A percentile compares a stretch with the other conserved stretches of the same genome.
phyloP scores from a whole-genome alignment of 2,329 filamentous ascomycete species.

The Fusarium luffae region DNA sequence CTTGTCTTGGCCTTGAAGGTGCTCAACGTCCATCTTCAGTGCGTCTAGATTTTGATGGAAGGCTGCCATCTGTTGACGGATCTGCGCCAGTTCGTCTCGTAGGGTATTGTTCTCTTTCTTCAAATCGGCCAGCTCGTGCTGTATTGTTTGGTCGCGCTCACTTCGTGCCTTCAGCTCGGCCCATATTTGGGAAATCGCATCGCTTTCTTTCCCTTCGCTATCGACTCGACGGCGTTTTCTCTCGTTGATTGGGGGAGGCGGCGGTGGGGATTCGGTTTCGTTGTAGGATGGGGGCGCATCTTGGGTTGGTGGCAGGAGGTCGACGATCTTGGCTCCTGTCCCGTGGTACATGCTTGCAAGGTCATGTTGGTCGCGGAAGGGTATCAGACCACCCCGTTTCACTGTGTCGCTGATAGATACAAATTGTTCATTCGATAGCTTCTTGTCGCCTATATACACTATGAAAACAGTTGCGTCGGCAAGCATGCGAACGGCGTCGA shows the following conservation, averaged over 20 bases:
- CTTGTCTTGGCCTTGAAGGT: conserved; percentile 10
- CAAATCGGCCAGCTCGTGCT: conserved; percentile 4
- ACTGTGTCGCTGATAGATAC: conserved; percentile 16
- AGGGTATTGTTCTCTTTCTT: conserved; percentile 7
- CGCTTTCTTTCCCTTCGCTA: neutral
- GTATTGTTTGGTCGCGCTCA: conserved; percentile 8
- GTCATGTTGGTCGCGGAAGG: neutral
- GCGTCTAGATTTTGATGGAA: neutral
- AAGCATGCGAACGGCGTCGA: conserved; percentile 26
- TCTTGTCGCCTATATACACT: conserved; percentile 22
- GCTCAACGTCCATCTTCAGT: conserved; percentile 11
- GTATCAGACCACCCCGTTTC: neutral
- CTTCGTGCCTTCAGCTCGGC: conserved; percentile 7
- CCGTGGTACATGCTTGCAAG: conserved; percentile 20
- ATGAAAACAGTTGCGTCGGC: conserved; percentile 2
- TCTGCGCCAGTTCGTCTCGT: neutral
- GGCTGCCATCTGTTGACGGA: neutral
- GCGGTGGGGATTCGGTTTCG: conserved; percentile 7
- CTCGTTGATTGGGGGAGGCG: conserved; percentile 5
- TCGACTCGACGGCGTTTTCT: conserved; percentile 19
- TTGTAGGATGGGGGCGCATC: conserved; percentile 18
- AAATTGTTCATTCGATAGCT: conserved; percentile 23
- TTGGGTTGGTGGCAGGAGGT: neutral
- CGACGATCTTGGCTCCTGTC: conserved; percentile 7
- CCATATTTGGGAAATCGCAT: conserved; percentile 7